Percentiles rank a stretch among this genome's conserved stretches.
These are phyloP conservation scores for Plenodomus biglobosus DNA, from an alignment of 2,329 filamentous ascomycete species.

Conservation along the genomic window DNA sequence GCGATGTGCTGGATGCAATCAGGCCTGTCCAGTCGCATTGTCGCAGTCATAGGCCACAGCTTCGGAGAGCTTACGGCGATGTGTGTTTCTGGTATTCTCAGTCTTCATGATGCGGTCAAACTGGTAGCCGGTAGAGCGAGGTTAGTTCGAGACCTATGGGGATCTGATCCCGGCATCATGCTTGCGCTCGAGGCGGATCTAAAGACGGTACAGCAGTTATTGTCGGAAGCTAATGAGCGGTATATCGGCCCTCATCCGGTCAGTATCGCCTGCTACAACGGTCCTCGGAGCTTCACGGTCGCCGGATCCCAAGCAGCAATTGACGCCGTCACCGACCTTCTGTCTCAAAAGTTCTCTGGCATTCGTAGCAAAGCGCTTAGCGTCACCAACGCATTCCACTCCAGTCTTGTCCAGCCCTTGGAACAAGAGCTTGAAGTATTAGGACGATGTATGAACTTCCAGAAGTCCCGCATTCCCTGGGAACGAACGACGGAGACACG, in stretches of 20 bases:
- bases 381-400: conserved; percentile 36
- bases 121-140: conserved; percentile 31
- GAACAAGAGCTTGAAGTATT: conserved; percentile 1
- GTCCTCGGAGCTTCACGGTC: conserved; percentile 46
- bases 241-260: conserved; percentile 4
- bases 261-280: conserved; percentile 50
- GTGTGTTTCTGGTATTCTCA: conserved; percentile 37
- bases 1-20: conserved; percentile 32
- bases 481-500: too few species aligned
- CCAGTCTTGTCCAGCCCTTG: conserved; percentile 28
- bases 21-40: conserved; percentile 10
- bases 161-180: conserved; percentile 43
- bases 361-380: conserved; percentile 23
- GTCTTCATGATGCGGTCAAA: conserved; percentile 35
- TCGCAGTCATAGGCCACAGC: conserved; percentile 41
- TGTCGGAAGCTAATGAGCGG: conserved; percentile 5
- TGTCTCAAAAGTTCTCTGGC: conserved; percentile 1
- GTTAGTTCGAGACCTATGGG: conserved; percentile 40
- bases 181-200: conserved; percentile 15
- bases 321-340: conserved; percentile 20
- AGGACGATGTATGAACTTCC: too few species aligned
- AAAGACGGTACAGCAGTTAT: not conserved
- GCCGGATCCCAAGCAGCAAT: conserved; percentile 24
- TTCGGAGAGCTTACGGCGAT: conserved; percentile 47
- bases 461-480: too few species aligned